A percentile compares a stretch with the other conserved stretches of the same genome.
These are phyloP conservation scores for Penicillium antarcticum DNA, from an alignment of 495 filamentous ascomycete species.

Conservation along the genomic window DNA sequence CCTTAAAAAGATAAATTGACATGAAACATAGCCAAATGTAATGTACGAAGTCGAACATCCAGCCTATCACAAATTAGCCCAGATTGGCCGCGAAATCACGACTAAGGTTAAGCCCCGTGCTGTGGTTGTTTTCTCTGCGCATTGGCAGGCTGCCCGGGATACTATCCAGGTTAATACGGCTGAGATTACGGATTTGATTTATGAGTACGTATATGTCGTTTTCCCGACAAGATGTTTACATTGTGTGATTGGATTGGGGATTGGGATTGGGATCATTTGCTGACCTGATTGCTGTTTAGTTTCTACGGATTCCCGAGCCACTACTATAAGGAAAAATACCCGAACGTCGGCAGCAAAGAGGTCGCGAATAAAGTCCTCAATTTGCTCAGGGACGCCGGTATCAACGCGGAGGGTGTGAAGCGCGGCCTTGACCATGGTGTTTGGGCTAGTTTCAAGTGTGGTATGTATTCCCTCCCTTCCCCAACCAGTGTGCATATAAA, in stretches of 20 bases:
- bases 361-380: conserved; percentile 65
- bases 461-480: conserved; percentile 30
- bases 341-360: conserved; percentile 62
- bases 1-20: background rate
- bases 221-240: background rate
- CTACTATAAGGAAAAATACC: conserved; percentile 62
- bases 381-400: conserved; percentile 55
- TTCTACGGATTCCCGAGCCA: conserved; percentile 76
- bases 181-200: conserved; percentile 69
- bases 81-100: conserved; percentile 76
- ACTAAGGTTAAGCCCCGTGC: conserved; percentile 75
- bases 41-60: conserved; percentile 74
- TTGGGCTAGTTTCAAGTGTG: conserved; percentile 67
- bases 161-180: conserved; percentile 70
- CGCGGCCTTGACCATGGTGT: conserved; percentile 82
- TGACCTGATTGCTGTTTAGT: conserved; percentile 26
- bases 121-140: conserved; percentile 82
- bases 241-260: too few relatives aligned
- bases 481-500: conserved; percentile 9
- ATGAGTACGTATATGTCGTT: conserved; percentile 60
- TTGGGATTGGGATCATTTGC: background rate
- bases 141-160: conserved; percentile 67
- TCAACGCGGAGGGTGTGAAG: conserved; percentile 60
- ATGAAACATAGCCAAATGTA: conserved; percentile 56
- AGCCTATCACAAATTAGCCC: conserved; percentile 64